phyloP scores from a whole-genome alignment of 371 early-diverging fungal genomes.

The Zychaea mexicana region DNA sequence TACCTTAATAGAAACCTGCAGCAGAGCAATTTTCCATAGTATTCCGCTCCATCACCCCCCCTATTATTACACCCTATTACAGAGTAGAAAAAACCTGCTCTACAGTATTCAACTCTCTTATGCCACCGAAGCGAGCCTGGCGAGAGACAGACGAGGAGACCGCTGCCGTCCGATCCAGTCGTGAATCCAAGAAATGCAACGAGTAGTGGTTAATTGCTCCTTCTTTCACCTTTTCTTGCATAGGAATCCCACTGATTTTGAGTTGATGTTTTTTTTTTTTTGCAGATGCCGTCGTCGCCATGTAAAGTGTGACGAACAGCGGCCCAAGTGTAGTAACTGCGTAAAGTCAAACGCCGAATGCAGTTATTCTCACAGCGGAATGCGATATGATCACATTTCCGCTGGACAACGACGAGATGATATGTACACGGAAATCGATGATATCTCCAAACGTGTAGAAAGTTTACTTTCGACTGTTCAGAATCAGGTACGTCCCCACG shows the following conservation, averaged over 20 bases:
- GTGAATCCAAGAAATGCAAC: constrained; percentile 29
- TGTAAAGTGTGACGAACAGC: constrained; percentile 27
- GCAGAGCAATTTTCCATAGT: not conserved
- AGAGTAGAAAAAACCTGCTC: not conserved
- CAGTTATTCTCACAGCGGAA: constrained; percentile 24
- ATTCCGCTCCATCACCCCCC: not conserved
- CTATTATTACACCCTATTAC: not conserved
- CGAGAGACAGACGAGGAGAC: not conserved
- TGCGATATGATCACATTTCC: constrained; percentile 29
- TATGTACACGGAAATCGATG: constrained; percentile 28
- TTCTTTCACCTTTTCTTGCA: not conserved
- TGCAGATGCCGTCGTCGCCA: constrained; percentile 28
- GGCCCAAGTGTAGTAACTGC: constrained; percentile 25
- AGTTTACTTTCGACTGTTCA: constrained; percentile 12
- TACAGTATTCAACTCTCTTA: not conserved
- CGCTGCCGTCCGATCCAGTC: constrained; percentile 11
- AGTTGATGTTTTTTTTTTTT: no score
- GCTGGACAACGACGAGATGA: constrained; percentile 25
- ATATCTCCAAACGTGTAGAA: constrained; percentile 26
- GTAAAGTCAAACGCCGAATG: constrained; percentile 23
- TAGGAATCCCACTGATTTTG: not conserved
- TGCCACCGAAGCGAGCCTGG: constrained; percentile 12
- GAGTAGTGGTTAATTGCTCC: constrained; percentile 12
- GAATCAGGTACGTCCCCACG: constrained; percentile 8
- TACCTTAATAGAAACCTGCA: not conserved